Base-by-base conservation (phyloP, 495 filamentous ascomycete genomes). In the Neurospora sp. region DNA sequence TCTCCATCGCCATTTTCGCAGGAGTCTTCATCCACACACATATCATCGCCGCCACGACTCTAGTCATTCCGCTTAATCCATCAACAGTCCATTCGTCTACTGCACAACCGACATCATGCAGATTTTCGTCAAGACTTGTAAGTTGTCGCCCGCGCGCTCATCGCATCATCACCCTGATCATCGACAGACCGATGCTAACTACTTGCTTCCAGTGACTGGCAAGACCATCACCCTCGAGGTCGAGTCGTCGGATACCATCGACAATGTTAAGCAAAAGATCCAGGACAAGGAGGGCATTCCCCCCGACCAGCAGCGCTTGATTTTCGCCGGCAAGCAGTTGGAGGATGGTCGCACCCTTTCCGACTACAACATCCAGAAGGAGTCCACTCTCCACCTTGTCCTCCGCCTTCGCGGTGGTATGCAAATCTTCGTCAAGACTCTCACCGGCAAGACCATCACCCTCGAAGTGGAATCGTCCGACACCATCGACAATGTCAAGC, bases 161-260 rank as follows among this genome's bases (percentile, higher is more conserved):
- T 44, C 44, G 53, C 71, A 42, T 72, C 68, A 20, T 61, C 41
- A 65, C 74, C 35, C 35, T 37, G 35, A 44, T 45, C 27, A 6
- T 39, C 27, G 9, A 37, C 37, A 41, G 38, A 47, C 68, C 65
- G 44, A 75, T 71, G 71, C 78, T 81, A 80, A 79, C 78, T n/a
- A 22, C 31, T 69, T 74, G n/a, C 44, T 42, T 70, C 20, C 71
- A 89, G 90, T 97, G 76, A 98, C 95, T 71, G 95, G 95, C 82
- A 98, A 98, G 92, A 98, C 95, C 86, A 98, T 98, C 88, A 98
- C 95, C 78, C 90, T 98, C 79, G 95, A 98, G 93, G 96, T 98
- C 22, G 95, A 98, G 88, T 97, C 93, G 73, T 94, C 90, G 73
- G 95, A 98, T 79, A 98, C 95, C 74, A 98, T 98, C 86, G 96